Evolutionary conservation across 371 early-diverging fungal species (phyloP).

Genomic region (Apophysomyces ossiformis): DNA sequence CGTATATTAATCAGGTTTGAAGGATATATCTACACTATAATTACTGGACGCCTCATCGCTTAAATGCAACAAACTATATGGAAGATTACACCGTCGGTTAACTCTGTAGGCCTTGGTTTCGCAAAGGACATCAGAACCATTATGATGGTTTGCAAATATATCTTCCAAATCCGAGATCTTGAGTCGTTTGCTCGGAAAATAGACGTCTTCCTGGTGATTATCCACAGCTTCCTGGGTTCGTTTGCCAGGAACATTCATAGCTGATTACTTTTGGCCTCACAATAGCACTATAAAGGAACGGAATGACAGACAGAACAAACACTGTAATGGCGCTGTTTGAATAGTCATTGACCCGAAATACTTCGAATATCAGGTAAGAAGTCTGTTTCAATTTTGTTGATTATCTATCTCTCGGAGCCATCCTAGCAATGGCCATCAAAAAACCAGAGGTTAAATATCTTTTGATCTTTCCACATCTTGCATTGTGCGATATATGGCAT

Average conservation of each 20-base stretch:
- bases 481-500: too few relatives aligned
- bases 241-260: background rate
- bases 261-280: background rate
- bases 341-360: too few relatives aligned
- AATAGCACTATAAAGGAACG: too few relatives aligned
- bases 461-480: too few relatives aligned
- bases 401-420: too few relatives aligned
- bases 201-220: background rate
- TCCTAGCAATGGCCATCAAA: too few relatives aligned
- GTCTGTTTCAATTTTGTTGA: too few relatives aligned
- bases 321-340: too few relatives aligned
- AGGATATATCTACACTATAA: background rate
- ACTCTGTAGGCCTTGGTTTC: background rate
- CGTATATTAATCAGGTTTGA: background rate
- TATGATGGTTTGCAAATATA: background rate
- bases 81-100: background rate
- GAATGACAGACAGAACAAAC: too few relatives aligned
- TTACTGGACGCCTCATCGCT: background rate
- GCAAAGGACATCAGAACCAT: background rate
- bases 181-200: background rate
- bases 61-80: background rate
- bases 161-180: background rate
- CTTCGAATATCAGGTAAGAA: too few relatives aligned
- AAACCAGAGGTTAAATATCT: too few relatives aligned
- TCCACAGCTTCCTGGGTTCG: background rate